A percentile compares a stretch with the other conserved stretches of the same genome.
phyloP scores from a whole-genome alignment of 306 rosid genomes.

The Quercus ilex region DNA sequence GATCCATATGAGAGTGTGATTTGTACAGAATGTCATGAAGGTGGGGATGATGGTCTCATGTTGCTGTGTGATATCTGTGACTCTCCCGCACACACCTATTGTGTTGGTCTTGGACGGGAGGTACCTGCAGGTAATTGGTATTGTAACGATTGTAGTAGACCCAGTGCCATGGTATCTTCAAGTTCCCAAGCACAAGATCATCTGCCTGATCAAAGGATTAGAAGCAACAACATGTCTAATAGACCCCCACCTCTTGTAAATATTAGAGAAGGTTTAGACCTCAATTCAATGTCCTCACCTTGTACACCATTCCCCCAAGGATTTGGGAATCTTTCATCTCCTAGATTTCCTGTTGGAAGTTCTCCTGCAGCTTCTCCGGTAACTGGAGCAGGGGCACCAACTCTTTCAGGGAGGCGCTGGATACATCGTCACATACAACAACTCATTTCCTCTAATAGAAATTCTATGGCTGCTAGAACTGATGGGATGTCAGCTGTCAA shows the following conservation, averaged over 20 bases:
- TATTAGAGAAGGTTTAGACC: slow-evolving; percentile 65
- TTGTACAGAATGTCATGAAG: slow-evolving; percentile 90
- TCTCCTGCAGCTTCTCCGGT: slow-evolving; percentile 57
- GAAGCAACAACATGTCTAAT: slow-evolving; percentile 42
- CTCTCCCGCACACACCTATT: slow-evolving; percentile 95
- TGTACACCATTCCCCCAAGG: slow-evolving; percentile 51
- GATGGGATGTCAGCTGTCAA: slow-evolving; percentile 44
- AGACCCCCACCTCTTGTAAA: slow-evolving; percentile 42
- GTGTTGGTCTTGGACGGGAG: slow-evolving; percentile 87
- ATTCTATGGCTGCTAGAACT: slow-evolving; percentile 37
- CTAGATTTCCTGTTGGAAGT: slow-evolving; percentile 56
- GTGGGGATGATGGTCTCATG: slow-evolving; percentile 91
- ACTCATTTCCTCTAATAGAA: slow-evolving; percentile 47
- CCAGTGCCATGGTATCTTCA: slow-evolving; percentile 71
- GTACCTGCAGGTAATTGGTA: slow-evolving; percentile 99
- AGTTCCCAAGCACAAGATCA: slow-evolving; percentile 60
- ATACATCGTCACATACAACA: slow-evolving; percentile 79
- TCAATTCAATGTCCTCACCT: slow-evolving; percentile 65
- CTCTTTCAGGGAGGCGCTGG: slow-evolving; percentile 74
- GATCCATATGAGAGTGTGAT: slow-evolving; percentile 89
- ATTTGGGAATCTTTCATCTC: slow-evolving; percentile 51
- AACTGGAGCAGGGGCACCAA: slow-evolving; percentile 79
- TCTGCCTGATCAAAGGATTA: slow-evolving; percentile 47
- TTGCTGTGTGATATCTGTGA: slow-evolving; percentile 91
- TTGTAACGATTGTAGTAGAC: slow-evolving; percentile 76